Evolutionary conservation across 1,284 basidiomycete species (phyloP), one percentile per base, ranked within the genome.

Genomic region (Puccinia polysora): DNA sequence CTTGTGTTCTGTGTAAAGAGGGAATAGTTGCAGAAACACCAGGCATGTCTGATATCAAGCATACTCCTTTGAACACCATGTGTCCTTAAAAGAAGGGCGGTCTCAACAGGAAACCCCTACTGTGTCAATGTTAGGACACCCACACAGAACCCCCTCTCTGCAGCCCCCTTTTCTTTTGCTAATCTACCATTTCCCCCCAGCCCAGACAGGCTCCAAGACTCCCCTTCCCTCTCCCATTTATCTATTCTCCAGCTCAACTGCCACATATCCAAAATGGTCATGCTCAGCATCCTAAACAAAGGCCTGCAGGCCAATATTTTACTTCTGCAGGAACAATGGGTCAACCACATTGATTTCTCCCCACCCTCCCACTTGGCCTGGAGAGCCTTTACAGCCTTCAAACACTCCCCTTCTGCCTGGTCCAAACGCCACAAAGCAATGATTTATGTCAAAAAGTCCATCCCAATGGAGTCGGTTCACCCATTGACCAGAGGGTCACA

Each of bases 231-330:
- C 7, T 28, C 25, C 14, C 32, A 32, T n/a, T 52, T 55, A 23
- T 65, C 64, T 7, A 12, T 52, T 28, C 50, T 65, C n/a, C 64
- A 65, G 15, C 36, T 65, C 30, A 65, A 65, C n/a, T 65, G 64
- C 36, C 64, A 65, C 32, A 40, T 47, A 6, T 36, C 43, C 1
- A 49, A 52, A 65, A 28, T 1, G 4, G 28, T 65, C 25, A 65
- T 47, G 4, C 30, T 32, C 12, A 52, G 49, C 34, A 20, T 52
- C 14, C 18, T 65, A 10, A 65, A 49, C n/a, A 43, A 36, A 8
- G 18, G 23, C 4, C 18, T 30, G 5, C 14, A 14, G n/a, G 34
- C 25, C 30, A 32, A 20, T 60, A 20, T 36, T n/a, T 28, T 65
- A 2, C 1, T 52, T 12, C 23, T 65, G 2, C 63, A 65, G 36